These are phyloP conservation scores for Salinomyces thailandicus DNA, from an alignment of 2,329 filamentous ascomycete genomes.

Conservation along the genomic window DNA sequence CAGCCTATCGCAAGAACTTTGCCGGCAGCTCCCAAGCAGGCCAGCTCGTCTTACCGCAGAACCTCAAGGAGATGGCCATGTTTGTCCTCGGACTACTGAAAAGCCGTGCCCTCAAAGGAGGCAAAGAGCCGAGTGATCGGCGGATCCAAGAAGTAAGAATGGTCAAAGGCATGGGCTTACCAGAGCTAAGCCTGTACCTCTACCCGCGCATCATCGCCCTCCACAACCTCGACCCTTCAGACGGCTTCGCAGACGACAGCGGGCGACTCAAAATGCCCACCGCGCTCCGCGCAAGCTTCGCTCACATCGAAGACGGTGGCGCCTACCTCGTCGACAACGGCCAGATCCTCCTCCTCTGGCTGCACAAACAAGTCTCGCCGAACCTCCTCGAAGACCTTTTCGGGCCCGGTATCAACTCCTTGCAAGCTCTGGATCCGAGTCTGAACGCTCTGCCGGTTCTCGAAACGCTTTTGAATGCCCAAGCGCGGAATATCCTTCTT, in stretches of 20 bases:
- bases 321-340: conserved; percentile 94
- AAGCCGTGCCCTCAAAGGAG: conserved; percentile 82
- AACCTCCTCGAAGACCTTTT: conserved; percentile 87
- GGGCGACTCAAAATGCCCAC: conserved; percentile 80
- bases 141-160: conserved; percentile 85
- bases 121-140: conserved; percentile 80
- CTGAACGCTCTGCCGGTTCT: conserved; percentile 69
- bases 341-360: conserved; percentile 82
- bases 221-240: conserved; percentile 76
- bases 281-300: conserved; percentile 70
- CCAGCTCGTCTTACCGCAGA: conserved; percentile 89
- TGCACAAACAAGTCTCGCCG: conserved; percentile 84
- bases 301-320: conserved; percentile 80
- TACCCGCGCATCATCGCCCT: conserved; percentile 89
- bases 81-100: conserved; percentile 87
- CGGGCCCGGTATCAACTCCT: conserved; percentile 58
- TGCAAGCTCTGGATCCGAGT: conserved; percentile 73
- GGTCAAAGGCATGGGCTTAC: conserved; percentile 75
- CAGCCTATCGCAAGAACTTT: conserved; percentile 86
- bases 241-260: conserved; percentile 88
- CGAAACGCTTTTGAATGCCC: conserved; percentile 85
- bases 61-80: conserved; percentile 94
- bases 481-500: conserved; percentile 86
- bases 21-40: conserved; percentile 77
- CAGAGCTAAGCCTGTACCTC: conserved; percentile 81